phyloP scores from a whole-genome alignment of 2,329 filamentous ascomycete species.

The Leptosphaerulina australis region DNA sequence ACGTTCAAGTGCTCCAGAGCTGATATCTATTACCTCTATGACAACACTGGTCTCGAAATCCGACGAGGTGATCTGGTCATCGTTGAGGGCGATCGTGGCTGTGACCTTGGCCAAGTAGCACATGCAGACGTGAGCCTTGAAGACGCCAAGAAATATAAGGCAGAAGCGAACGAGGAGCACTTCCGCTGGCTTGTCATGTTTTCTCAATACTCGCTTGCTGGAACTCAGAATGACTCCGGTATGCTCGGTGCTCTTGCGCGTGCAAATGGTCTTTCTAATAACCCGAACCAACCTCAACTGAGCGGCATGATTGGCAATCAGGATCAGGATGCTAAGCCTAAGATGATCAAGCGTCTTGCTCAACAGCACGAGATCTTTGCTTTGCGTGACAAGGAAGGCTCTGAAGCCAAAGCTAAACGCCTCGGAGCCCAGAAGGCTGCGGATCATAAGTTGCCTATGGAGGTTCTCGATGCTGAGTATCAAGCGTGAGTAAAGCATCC shows the following conservation, averaged over 20 bases:
- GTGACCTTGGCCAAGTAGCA: conserved; percentile 91
- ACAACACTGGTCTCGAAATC: conserved; percentile 89
- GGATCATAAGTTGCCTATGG: conserved; percentile 95
- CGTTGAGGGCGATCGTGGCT: conserved; percentile 94
- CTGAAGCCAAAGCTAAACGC: conserved; percentile 95
- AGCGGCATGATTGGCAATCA: conserved; percentile 55
- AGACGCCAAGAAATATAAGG: conserved; percentile 84
- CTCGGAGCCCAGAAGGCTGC: conserved; percentile 96
- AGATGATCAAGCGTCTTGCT: conserved; percentile 94
- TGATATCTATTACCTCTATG: conserved; percentile 96
- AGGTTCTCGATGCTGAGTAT: conserved; percentile 97
- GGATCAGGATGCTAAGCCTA: conserved; percentile 82
- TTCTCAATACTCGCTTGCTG: conserved; percentile 63
- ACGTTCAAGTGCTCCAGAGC: conserved; percentile 95
- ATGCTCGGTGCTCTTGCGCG: conserved; percentile 54
- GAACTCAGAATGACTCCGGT: conserved; percentile 53
- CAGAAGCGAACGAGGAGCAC: conserved; percentile 91
- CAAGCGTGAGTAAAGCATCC: conserved; percentile 78
- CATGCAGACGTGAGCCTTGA: conserved; percentile 87
- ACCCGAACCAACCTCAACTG: conserved; percentile 55
- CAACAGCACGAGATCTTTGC: conserved; percentile 88
- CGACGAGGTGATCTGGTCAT: conserved; percentile 94
- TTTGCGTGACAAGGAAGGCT: conserved; percentile 92
- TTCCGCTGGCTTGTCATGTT: conserved; percentile 99
- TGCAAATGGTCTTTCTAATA: conserved; percentile 41